Evolutionary conservation across 345 rosid genomes (phyloP), one percentile per base, ranked within the genome.

Genomic region (Eucalyptus shirleyi): DNA sequence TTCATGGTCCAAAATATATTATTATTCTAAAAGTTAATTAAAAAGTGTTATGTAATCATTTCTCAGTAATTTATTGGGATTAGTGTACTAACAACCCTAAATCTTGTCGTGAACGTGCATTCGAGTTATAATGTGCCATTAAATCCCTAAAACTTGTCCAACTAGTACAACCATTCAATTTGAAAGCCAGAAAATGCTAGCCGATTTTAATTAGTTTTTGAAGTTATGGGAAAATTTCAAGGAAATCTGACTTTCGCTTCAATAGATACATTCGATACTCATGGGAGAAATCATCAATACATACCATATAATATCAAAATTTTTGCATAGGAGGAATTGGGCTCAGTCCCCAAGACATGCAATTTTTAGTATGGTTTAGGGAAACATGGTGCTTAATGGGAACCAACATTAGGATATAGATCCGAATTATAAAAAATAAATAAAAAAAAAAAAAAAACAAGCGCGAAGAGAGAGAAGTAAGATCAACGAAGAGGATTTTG

Each of bases 401-500:
- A 56, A 56, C 62, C 62, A 5, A 56, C 62, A 56, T 56, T 5
- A 56, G 62, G 3, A 56, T 23, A 56, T 56, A 56, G 62, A 56
- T 26, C 62, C 62, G 24, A 56, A 56, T 56, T 56, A 56, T 56
- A 56, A 56, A 56, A 56, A 24, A 4, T 0, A 56, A 56, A 56
- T 21, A 2, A 55, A 53, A 18, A 9, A 55, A 55, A 21, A 21
- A 4, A 53, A 7, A 2, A 21, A 56, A 24, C 62, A 23, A 56
- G 62, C 62, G 1, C 3, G 0, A 56, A 56, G 28, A 10, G 62
- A 56, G 6, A 3, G 30, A 24, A 56, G 62, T 0, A 24, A 0
- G 62, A 24, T 0, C 3, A 3, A 56, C 6, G 3, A 0, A 56
- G 62, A 26, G 0, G 6, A 56, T 56, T 56, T 0, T 0, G 6